These are phyloP conservation scores for Capillidium heterosporum DNA, from an alignment of 371 early-diverging fungal species.

Conservation along the genomic window DNA sequence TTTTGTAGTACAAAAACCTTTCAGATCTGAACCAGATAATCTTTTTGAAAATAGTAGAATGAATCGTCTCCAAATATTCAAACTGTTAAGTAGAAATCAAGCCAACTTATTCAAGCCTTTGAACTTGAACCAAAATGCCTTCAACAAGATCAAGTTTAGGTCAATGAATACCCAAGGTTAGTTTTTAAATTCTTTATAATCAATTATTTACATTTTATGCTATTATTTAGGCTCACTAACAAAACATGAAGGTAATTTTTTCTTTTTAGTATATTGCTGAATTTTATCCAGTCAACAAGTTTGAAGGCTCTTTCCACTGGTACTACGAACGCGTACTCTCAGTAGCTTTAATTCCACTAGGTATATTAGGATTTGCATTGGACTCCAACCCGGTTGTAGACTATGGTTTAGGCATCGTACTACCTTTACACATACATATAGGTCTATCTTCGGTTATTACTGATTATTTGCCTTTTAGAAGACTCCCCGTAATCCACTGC, in stretches of 20 bases:
- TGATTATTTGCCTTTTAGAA: conserved; percentile 72
- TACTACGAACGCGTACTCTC: conserved; percentile 67
- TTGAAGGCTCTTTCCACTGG: conserved; percentile 76
- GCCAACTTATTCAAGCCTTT: no score
- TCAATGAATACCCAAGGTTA: no score
- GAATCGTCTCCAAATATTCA: no score
- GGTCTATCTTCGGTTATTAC: conserved; percentile 47
- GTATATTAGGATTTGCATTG: conserved; percentile 17
- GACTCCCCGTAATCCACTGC: conserved; percentile 33
- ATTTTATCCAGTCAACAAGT: background rate
- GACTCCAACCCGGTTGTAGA: conserved; percentile 61
- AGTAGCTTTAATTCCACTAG: conserved; percentile 55
- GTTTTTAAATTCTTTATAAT: no score
- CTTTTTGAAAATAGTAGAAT: no score
- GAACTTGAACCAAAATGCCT: no score
- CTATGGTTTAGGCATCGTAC: conserved; percentile 63
- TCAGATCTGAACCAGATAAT: no score
- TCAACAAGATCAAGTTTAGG: no score
- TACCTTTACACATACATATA: conserved; percentile 80
- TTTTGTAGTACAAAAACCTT: no score
- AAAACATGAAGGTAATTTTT: background rate
- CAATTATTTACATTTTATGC: no score
- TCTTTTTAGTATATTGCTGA: background rate
- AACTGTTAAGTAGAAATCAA: no score
- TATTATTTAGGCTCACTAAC: background rate